Conservation (phyloP, 1,284 basidiomycete species). For the Puccinia polysora region DNA sequence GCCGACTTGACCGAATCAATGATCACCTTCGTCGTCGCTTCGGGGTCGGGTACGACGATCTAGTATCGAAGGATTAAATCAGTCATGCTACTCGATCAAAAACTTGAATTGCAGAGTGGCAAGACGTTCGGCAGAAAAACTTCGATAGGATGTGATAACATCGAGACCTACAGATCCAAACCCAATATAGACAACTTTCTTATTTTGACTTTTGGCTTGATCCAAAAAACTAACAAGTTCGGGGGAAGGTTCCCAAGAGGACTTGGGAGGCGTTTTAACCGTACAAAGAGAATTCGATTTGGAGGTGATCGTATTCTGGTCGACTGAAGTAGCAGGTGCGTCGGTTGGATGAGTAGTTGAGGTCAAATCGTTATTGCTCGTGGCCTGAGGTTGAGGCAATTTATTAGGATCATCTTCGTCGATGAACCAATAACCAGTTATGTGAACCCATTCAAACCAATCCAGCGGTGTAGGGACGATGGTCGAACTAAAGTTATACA, state of each 20-base stretch:
- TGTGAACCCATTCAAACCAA: conserved; percentile 97
- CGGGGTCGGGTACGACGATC: conserved; percentile 88
- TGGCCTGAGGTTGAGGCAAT: not conserved
- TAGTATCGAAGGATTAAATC: conserved; percentile 57
- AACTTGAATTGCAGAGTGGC: not conserved
- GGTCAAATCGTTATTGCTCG: not conserved
- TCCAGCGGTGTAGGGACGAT: conserved; percentile 85
- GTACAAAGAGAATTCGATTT: conserved; percentile 56
- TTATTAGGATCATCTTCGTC: conserved; percentile 36
- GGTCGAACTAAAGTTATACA: conserved; percentile 82
- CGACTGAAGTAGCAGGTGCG: conserved; percentile 90
- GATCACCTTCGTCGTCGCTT: conserved; percentile 80
- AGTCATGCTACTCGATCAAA: not conserved
- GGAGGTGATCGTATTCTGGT: conserved; percentile 71
- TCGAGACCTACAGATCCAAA: conserved; percentile 71
- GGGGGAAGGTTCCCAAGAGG: conserved; percentile 73
- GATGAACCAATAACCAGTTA: conserved; percentile 61
- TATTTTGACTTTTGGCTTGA: conserved; percentile 64
- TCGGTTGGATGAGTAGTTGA: not conserved
- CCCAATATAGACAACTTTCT: conserved; percentile 95
- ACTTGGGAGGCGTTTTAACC: not conserved
- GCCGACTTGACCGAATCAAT: conserved; percentile 70
- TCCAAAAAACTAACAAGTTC: conserved; percentile 78
- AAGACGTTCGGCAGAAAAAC: no score
- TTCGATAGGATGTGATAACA: no score